Conservation (phyloP, 768 basidiomycete genomes). For the Naganishia onofrii region DNA sequence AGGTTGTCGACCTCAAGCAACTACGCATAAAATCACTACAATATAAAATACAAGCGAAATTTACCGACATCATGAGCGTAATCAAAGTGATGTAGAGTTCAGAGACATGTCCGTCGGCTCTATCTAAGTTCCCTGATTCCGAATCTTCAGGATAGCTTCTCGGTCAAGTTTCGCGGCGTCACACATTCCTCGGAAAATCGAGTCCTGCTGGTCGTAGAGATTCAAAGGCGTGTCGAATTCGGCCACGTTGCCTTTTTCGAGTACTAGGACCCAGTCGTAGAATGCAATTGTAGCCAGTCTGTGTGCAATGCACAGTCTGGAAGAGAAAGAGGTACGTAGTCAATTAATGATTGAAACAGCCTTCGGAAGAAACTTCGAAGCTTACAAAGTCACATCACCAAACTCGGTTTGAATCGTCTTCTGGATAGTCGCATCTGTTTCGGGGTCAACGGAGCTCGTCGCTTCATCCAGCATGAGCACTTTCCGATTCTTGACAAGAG, state of each 20-base stretch:
- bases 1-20: too few relatives aligned
- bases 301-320: constrained; percentile 55
- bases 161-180: constrained; percentile 64
- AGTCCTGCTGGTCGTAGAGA: constrained; percentile 53
- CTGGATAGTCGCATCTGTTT: constrained; percentile 65
- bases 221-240: constrained; percentile 45
- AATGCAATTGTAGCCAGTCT: constrained; percentile 40
- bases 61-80: too few relatives aligned
- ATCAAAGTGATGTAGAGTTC: too few relatives aligned
- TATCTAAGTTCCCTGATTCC: background rate
- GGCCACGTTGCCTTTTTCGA: constrained; percentile 45
- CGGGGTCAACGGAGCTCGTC: constrained; percentile 9
- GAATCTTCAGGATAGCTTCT: constrained; percentile 56
- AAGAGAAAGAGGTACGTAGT: too few relatives aligned
- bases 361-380: too few relatives aligned
- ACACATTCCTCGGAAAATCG: constrained; percentile 70
- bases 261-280: constrained; percentile 51
- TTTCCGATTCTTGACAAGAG: constrained; percentile 62
- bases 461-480: constrained; percentile 54
- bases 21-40: too few relatives aligned
- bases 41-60: too few relatives aligned
- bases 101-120: too few relatives aligned
- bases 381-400: constrained; percentile 35
- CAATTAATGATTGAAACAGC: too few relatives aligned
- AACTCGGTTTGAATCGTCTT: constrained; percentile 66